Base-by-base conservation (phyloP, 257 asterid species). In the Lycium ferocissimum region DNA sequence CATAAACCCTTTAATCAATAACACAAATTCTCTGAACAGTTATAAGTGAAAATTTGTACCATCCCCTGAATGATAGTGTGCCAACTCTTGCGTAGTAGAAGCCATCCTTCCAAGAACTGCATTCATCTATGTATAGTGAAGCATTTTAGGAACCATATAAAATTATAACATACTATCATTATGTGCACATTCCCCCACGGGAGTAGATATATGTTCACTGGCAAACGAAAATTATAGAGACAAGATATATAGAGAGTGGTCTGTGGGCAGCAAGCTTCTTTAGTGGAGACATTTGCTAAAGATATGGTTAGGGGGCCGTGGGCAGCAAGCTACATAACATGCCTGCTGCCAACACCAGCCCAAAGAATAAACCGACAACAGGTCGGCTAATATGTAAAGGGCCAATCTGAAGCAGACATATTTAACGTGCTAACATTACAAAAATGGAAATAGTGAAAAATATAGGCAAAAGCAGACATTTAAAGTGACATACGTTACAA, bases 31-130 rank as follows among this genome's bases (percentile, higher is more conserved):
- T 17, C 47, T 54, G 15, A 53, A 7, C 79, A 53, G 66, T 59
- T 17, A 78, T 84, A 78, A 83, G 83, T 87, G 59, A 86, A 87
- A 35, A 40, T 12, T 76, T 14, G 66, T 91, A 97, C 99, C 99
- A 85, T 95, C 97, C 86, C 99, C 99, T 6, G 99, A 97, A 89
- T 97, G 99, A 93, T 92, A 94, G 89, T 92, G 97, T 83, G 97
- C 94, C 93, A 97, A 87, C 88, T 97, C 98, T 85, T 97, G 98
- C 37, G 98, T 94, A 66, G 98, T 91, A 80, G 98, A 92, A 83
- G 95, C 94, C 97, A 97, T 92, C 89, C 94, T 91, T 85, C 94
- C 98, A 75, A 97, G 95, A 89, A 94, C 98, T 67, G 98, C 93
- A 87, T 95, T 95, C 97, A 94, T 95, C 99, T 95, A 79, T 79